Evolutionary conservation across 106 monocot genomes (phyloP), one percentile per base, ranked within the genome.

Genomic region (Vanilla planifolia): DNA sequence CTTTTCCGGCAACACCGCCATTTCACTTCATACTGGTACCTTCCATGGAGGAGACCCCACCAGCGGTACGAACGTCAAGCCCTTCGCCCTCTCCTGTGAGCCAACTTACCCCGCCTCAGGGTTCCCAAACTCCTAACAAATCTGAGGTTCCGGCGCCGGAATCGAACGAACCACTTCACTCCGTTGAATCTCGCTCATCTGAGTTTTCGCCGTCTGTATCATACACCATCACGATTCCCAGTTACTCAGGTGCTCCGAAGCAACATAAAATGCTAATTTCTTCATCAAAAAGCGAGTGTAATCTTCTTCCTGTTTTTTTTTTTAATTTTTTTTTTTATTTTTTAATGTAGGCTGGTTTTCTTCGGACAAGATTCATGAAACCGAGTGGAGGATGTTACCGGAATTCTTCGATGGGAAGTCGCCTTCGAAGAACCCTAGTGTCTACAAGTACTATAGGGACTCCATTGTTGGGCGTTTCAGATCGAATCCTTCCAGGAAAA

Each of bases 341-440:
- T 42, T 35, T 11, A 10, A 36, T 48, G 22, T 40, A 86, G 91
- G 68, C 8, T 98, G 98, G 98, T 98, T 98, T 70, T 79, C 88
- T 1, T 84, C 57, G 67, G 67, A 67, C 23, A 55, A 69, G 51
- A 80, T 98, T 37, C 79, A 88, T 69, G 82, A 74, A 33, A 88
- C 92, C 1, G 98, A 98, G 74, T 46, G 61, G 27, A 55, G 70
- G 47, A 48, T 75, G 60, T 69, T 98, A 3, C 85, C 84, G 15
- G 96, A 98, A 66, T 98, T 92, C 75, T 92, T 98, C 69, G 77
- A 87, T 33, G 90, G 86, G 51, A 74, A 55, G 48, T 75, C 73
- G 26, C 25, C 81, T 7, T 78, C 79, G 15, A 73, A 75, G 62
- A 88, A 72, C 75, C 82, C 79, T 26, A 69, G 32, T n/a, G 68